phyloP scores from a whole-genome alignment of 352 stramenopile species.

The Globisporangium irregulare region DNA sequence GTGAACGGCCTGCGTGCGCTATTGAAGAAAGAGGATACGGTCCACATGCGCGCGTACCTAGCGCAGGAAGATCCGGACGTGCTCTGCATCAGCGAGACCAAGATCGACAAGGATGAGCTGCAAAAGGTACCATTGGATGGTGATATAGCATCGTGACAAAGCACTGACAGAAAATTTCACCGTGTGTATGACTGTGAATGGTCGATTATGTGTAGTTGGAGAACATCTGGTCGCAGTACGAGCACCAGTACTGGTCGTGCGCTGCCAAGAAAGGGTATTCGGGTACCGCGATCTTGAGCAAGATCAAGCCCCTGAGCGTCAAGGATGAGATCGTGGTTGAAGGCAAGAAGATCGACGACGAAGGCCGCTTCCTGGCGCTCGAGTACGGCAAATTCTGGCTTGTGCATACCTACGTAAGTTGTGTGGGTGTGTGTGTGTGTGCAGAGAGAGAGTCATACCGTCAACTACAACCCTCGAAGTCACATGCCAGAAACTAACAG shows the following conservation, averaged over 20 bases:
- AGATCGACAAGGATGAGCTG: constrained; percentile 72
- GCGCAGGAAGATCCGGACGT: constrained; percentile 78
- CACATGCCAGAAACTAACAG: neutral
- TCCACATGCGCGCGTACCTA: constrained; percentile 72
- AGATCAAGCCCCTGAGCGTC: constrained; percentile 68
- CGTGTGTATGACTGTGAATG: neutral
- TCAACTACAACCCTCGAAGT: neutral
- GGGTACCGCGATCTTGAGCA: constrained; percentile 71
- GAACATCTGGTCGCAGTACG: constrained; percentile 68
- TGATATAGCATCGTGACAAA: neutral
- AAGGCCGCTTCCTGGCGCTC: constrained; percentile 77
- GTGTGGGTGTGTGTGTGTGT: too few relatives aligned
- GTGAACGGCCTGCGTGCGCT: constrained; percentile 80
- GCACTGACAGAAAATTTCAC: neutral
- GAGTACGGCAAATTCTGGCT: constrained; percentile 79
- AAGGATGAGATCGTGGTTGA: constrained; percentile 64
- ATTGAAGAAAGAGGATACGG: constrained; percentile 63
- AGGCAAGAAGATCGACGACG: constrained; percentile 43
- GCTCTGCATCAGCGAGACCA: constrained; percentile 84
- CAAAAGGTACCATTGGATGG: constrained; percentile 29
- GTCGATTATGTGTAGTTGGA: constrained; percentile 30
- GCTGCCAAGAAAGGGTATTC: constrained; percentile 78
- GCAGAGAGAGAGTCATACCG: too few relatives aligned
- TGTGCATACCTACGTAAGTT: constrained; percentile 74
- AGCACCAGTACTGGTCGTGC: constrained; percentile 77